Evolutionary conservation across 306 rosid species (phyloP).

Genomic region (Alnus rubra): DNA sequence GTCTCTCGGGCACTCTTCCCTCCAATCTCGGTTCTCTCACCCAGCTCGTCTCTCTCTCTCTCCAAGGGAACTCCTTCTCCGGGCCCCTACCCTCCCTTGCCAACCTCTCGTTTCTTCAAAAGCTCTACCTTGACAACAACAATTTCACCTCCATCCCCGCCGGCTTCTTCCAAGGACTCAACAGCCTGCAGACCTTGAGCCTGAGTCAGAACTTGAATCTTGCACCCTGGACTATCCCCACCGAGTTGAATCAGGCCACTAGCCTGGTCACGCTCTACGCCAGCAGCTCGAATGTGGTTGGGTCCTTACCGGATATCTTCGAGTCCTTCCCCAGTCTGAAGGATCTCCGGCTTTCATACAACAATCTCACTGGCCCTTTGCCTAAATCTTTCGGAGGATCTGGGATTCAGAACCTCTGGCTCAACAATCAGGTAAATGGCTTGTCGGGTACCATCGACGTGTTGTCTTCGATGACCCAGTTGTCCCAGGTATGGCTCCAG

Average conservation of each 20-base stretch:
- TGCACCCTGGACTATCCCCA: slow-evolving; percentile 50
- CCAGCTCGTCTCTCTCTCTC: slow-evolving; percentile 47
- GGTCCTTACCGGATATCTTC: slow-evolving; percentile 62
- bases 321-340: slow-evolving; percentile 42
- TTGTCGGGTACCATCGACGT: slow-evolving; percentile 56
- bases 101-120: slow-evolving; percentile 45
- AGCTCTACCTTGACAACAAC: slow-evolving; percentile 42
- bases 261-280: slow-evolving; percentile 42
- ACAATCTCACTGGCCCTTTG: slow-evolving; percentile 64
- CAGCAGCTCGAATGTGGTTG: slow-evolving; percentile 36
- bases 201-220: slow-evolving; percentile 42
- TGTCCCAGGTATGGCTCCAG: slow-evolving; percentile 75
- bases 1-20: slow-evolving; percentile 72
- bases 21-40: slow-evolving; percentile 67
- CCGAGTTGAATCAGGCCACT: slow-evolving; percentile 44
- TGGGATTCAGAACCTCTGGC: slow-evolving; percentile 54
- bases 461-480: slow-evolving; percentile 53
- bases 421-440: slow-evolving; percentile 70
- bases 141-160: slow-evolving; percentile 57
- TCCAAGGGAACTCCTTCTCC: slow-evolving; percentile 53
- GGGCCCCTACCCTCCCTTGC: slow-evolving; percentile 72
- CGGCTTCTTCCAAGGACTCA: slow-evolving; percentile 45
- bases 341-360: slow-evolving; percentile 66
- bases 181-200: slow-evolving; percentile 49
- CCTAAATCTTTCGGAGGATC: slow-evolving; percentile 58